These are phyloP conservation scores for Backusella luteola DNA, from an alignment of 192 early-diverging fungal genomes.

Conservation along the genomic window DNA sequence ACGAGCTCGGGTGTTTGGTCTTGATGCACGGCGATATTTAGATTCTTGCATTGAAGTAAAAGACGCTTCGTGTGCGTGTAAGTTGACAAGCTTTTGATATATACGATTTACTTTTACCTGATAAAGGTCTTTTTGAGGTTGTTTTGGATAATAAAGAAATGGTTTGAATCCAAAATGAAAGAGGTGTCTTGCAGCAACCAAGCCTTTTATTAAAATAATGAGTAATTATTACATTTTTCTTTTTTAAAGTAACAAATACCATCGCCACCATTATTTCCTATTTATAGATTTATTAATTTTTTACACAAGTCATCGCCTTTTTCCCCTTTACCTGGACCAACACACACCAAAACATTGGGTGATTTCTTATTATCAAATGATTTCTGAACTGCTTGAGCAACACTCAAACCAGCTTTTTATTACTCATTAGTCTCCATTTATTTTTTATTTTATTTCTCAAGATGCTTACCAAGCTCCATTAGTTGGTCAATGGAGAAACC, in stretches of 20 bases:
- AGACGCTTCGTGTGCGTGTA: slow-evolving; percentile 42
- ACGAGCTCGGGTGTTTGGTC: slow-evolving; percentile 36
- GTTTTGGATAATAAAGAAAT: slow-evolving; percentile 80
- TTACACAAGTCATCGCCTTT: background rate
- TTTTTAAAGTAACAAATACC: slow-evolving; percentile 40
- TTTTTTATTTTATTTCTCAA: background rate
- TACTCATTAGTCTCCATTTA: background rate
- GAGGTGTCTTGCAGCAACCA: slow-evolving; percentile 93
- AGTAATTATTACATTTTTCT: background rate
- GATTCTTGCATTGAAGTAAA: slow-evolving; percentile 65
- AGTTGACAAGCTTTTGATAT: background rate
- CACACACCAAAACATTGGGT: slow-evolving; percentile 64
- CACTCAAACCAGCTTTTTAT: slow-evolving; percentile 79
- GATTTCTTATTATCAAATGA: slow-evolving; percentile 56
- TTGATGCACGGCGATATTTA: slow-evolving; percentile 63
- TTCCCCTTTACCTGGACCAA: slow-evolving; percentile 58
- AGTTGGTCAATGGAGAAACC: slow-evolving; percentile 92
- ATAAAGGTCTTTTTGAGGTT: slow-evolving; percentile 71
- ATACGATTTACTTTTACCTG: slow-evolving; percentile 32
- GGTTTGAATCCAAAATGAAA: slow-evolving; percentile 86
- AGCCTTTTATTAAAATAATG: slow-evolving; percentile 37
- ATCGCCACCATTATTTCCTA: slow-evolving; percentile 96
- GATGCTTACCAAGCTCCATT: slow-evolving; percentile 54
- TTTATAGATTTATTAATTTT: background rate
- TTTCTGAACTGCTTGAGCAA: slow-evolving; percentile 80